phyloP scores from a whole-genome alignment of 2,329 filamentous ascomycete species.

The Trichoderma sp. region DNA sequence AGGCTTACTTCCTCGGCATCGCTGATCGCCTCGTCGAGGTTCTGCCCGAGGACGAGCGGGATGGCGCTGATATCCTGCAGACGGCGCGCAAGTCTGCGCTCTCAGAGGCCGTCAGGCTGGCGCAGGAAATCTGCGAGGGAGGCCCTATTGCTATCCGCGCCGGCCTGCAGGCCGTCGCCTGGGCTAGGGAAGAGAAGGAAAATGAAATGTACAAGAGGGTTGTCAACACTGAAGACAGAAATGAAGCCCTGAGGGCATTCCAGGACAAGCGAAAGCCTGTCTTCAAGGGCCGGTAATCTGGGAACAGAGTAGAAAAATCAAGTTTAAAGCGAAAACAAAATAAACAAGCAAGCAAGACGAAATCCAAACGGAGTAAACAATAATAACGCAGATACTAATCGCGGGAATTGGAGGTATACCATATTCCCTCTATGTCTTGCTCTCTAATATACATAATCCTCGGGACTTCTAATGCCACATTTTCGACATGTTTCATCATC shows the following conservation, averaged over 20 bases:
- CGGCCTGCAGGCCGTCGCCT: conserved; percentile 73
- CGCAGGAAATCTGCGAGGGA: conserved; percentile 83
- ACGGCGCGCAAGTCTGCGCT: conserved; percentile 67
- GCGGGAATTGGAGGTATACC: not conserved
- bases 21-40: conserved; percentile 89
- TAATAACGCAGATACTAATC: not conserved
- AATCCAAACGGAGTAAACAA: not conserved
- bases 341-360: not conserved
- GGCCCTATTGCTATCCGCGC: conserved; percentile 80
- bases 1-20: conserved; percentile 89
- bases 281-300: conserved; percentile 51
- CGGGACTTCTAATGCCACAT: not conserved
- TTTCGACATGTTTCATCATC: not conserved
- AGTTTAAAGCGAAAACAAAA: not conserved
- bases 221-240: conserved; percentile 77
- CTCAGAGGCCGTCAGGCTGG: conserved; percentile 73
- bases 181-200: conserved; percentile 74
- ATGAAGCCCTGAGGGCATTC: conserved; percentile 88
- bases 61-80: conserved; percentile 45
- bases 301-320: not conserved
- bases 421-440: not conserved
- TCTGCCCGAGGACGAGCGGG: conserved; percentile 52
- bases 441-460: not conserved
- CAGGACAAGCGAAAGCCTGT: conserved; percentile 59
- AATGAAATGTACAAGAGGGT: conserved; percentile 84